These are phyloP conservation scores for Marasmius sp. DNA, from an alignment of 1,284 basidiomycete species.

Conservation along the genomic window DNA sequence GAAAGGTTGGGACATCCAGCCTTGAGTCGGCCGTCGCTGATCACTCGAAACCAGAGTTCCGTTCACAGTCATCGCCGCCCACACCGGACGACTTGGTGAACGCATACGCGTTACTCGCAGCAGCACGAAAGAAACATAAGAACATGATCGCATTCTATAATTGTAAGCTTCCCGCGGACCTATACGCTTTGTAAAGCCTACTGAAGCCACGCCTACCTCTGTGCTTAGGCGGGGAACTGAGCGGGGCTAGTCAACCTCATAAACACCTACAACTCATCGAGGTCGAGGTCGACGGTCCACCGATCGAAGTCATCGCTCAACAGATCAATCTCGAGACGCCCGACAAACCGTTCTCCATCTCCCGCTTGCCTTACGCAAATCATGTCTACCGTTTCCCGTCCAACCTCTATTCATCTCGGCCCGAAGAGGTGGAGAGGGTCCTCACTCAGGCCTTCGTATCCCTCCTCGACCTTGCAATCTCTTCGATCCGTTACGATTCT, in stretches of 20 bases:
- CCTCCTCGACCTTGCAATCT: constrained; percentile 77
- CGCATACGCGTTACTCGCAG: constrained; percentile 67
- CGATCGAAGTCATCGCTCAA: constrained; percentile 70
- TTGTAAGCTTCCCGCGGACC: constrained; percentile 44
- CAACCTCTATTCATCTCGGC: constrained; percentile 42
- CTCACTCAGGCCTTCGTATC: constrained; percentile 70
- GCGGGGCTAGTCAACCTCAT: constrained; percentile 86
- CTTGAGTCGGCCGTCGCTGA: no score
- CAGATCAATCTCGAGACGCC: constrained; percentile 56
- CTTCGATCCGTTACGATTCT: constrained; percentile 68
- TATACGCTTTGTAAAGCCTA: neutral
- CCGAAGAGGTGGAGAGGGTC: constrained; percentile 49
- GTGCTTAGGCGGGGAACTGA: constrained; percentile 65
- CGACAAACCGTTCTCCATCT: constrained; percentile 72
- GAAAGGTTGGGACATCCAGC: no score
- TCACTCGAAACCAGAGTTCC: constrained; percentile 49
- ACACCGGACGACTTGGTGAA: constrained; percentile 76
- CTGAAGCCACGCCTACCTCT: neutral
- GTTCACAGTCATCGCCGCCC: constrained; percentile 76
- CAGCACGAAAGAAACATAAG: constrained; percentile 60
- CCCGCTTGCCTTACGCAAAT: constrained; percentile 74
- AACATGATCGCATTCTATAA: constrained; percentile 85
- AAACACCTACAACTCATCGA: constrained; percentile 87
- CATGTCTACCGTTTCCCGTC: constrained; percentile 69
- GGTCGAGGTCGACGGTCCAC: constrained; percentile 60